Conservation (phyloP, 192 early-diverging fungal genomes). For the Spizellomyces sp. region DNA sequence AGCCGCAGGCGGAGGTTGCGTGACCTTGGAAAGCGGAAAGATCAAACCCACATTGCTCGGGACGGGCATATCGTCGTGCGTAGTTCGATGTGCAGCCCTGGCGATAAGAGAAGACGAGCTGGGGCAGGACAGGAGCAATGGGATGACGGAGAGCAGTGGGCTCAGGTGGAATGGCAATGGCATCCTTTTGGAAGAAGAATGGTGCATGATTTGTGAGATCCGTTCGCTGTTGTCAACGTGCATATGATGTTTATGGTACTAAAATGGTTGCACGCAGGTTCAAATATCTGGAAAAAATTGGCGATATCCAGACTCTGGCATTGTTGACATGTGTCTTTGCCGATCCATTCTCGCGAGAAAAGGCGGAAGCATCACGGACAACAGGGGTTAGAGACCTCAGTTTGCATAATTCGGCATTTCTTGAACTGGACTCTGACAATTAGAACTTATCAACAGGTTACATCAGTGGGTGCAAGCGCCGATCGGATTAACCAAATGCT, state of each 20-base stretch:
- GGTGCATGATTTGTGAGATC: background rate
- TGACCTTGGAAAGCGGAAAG: background rate
- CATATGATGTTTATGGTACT: slow-evolving; percentile 42
- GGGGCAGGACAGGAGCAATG: no score
- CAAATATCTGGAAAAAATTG: slow-evolving; percentile 50
- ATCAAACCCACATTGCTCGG: slow-evolving; percentile 10
- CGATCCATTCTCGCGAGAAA: background rate
- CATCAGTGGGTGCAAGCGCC: background rate
- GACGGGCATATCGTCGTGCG: background rate
- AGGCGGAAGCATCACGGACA: background rate
- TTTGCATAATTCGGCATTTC: background rate
- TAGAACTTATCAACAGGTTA: no score
- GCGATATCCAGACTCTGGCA: slow-evolving; percentile 70
- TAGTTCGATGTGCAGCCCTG: background rate
- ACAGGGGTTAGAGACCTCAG: background rate
- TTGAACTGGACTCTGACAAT: no score
- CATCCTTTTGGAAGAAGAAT: slow-evolving; percentile 59
- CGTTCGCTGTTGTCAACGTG: no score
- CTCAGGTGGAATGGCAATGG: slow-evolving; percentile 57
- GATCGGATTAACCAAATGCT: background rate
- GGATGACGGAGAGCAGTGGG: background rate
- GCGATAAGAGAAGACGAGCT: background rate
- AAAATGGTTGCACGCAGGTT: slow-evolving; percentile 49
- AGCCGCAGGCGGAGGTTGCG: background rate
- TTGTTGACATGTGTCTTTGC: slow-evolving; percentile 66